A percentile compares a stretch with the other conserved stretches of the same genome.
Conservation (phyloP, 2,329 filamentous ascomycete genomes). For the Nemania sp. region DNA sequence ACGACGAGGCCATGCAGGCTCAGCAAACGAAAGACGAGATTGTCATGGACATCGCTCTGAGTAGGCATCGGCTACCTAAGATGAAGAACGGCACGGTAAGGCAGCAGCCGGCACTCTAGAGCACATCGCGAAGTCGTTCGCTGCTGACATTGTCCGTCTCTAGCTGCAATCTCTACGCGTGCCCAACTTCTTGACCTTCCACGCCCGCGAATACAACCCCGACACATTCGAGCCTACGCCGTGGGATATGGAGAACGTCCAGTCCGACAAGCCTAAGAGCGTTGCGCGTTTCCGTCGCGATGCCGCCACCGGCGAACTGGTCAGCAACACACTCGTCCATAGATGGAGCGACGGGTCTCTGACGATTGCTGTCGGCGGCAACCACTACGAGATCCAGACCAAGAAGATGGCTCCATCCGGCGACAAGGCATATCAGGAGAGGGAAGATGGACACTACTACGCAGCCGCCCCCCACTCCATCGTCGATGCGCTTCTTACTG, state of each 20-base stretch:
- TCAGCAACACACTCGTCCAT: conserved; percentile 75
- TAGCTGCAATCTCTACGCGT: conserved; percentile 72
- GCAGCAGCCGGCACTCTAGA: not conserved
- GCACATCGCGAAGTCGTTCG: not conserved
- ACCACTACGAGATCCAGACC: conserved; percentile 74
- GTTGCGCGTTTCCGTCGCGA: conserved; percentile 72
- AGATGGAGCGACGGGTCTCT: conserved; percentile 80
- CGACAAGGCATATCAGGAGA: conserved; percentile 64
- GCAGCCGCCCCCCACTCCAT: conserved; percentile 71
- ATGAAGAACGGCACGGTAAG: conserved; percentile 71
- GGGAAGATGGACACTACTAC: conserved; percentile 76
- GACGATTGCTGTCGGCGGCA: conserved; percentile 73
- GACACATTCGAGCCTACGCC: conserved; percentile 65
- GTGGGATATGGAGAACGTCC: conserved; percentile 57
- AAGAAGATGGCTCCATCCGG: conserved; percentile 68
- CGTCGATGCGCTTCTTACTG: conserved; percentile 69
- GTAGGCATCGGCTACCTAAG: conserved; percentile 71
- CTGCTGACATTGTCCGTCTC: conserved; percentile 27
- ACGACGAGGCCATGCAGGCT: conserved; percentile 46
- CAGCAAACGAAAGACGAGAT: conserved; percentile 57
- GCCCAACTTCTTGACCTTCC: conserved; percentile 71
- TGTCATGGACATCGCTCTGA: conserved; percentile 66
- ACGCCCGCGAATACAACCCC: conserved; percentile 68
- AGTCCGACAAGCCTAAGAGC: conserved; percentile 60
- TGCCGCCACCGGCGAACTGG: conserved; percentile 64